A percentile compares a stretch with the other conserved stretches of the same genome.
Evolutionary conservation across 441 rosid genomes (phyloP).

Genomic region (Brassica hybrid): DNA sequence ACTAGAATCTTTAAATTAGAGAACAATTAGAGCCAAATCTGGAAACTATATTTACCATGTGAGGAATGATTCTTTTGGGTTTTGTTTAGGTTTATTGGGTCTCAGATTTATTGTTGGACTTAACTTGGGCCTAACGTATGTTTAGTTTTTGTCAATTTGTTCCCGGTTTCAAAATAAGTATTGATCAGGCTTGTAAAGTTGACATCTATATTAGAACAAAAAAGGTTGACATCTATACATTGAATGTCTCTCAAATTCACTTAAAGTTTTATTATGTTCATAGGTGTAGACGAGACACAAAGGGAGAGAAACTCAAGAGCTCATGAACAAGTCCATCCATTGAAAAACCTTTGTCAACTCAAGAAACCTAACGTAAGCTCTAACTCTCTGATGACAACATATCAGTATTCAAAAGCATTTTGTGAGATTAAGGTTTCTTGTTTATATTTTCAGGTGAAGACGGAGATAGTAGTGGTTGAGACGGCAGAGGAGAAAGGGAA

Average conservation of each 20-base stretch:
- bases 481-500: conserved; percentile 84
- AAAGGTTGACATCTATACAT: too few relatives aligned
- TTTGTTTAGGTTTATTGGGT: background rate
- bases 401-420: background rate
- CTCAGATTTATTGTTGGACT: background rate
- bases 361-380: conserved; percentile 4
- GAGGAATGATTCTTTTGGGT: background rate
- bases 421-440: background rate
- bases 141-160: background rate
- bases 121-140: background rate
- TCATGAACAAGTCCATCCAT: conserved; percentile 2
- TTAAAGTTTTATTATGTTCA: background rate
- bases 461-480: conserved; percentile 63
- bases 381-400: background rate
- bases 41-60: background rate
- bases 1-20: background rate
- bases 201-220: too few relatives aligned
- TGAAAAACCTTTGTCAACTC: conserved; percentile 3
- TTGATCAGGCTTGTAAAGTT: too few relatives aligned
- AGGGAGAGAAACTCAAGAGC: conserved; percentile 1
- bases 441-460: conserved; percentile 52
- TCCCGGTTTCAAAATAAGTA: background rate
- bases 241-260: background rate
- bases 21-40: background rate
- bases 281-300: background rate